Base-by-base conservation (phyloP, 2,329 filamentous ascomycete genomes). In the Bretziella fagacearum region DNA sequence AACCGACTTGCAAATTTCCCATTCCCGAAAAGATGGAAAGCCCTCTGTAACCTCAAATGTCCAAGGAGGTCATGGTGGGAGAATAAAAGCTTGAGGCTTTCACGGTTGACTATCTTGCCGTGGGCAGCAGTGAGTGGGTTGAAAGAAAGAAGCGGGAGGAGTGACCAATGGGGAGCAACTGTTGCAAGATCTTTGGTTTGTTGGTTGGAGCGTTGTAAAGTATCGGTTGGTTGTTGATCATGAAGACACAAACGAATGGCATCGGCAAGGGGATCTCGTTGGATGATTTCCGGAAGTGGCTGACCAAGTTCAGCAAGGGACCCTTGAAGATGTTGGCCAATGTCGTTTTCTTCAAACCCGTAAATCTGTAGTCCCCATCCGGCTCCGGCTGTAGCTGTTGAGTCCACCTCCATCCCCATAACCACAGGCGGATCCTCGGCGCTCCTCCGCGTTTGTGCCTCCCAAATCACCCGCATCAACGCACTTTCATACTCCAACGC, bases 21-120 rank as follows among this genome's bases (percentile, higher is more conserved):
- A 55, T 91, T 86, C 2, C 85, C 82, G 5, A 96, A 68, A 1
- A 96, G 70, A 45, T 93, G 83, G 53, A 91, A 95, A 36, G 80
- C 73, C 50, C 75, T 76, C 56, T 93, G 85, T 1, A 93, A 58
- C 3, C 69, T 67, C 0, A 96, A 64, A 57, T 96, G 86, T 1
- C 73, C 65, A 13, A 75, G 72, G 3, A 98, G 62, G 7, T 75
- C 66, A 56, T 93, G 83, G 4, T 76, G 69, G 15, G 71, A 71
- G 58, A 95, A 93, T 17, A 96, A 71, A 6, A 93, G 65, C 46
- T 62, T 65, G 55, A 94, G 73, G 48, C 82, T 83, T 45, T 83
- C 80, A 25, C 75, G 74, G 54, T 87, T 91, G 30, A 94, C 70
- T 0, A 93, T 65, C 35, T 76, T 73, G 5, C 84, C 77, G 61